Evolutionary conservation across 345 rosid genomes (phyloP), one percentile per base, ranked within the genome.

Genomic region (Salix dunnii): DNA sequence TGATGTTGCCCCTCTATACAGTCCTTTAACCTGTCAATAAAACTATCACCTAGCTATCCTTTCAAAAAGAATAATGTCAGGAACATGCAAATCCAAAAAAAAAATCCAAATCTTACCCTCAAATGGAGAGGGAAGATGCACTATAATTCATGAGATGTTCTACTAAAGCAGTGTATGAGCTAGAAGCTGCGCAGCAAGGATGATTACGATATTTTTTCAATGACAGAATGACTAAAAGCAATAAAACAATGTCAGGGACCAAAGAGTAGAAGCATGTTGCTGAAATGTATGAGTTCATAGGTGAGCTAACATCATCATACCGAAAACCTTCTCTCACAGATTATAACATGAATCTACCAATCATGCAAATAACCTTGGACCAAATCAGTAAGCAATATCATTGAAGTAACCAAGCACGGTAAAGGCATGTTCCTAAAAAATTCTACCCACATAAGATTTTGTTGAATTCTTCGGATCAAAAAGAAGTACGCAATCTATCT

Each of bases 1-100:
- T 3, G 98, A 90, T 42, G 94, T 92, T 67, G 94, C 97, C 73
- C 98, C 99, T 33, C 90, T 90, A 23, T 94, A 94, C 70, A 94
- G 94, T 70, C 98, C 97, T 88, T 79, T 91, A 21, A 96, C 90
- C 97, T 92, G 89, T 70, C 74, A 64, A 84, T 70, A 42, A 42
- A 78, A 77, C 11, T 3, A 70, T 67, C 74, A 67, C 28, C 70
- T 10, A 70, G 65, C 68, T 63, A 31, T 36, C 58, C 51, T 46
- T 18, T 42, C 49, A 31, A 42, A 31, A 30, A 20, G 18, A 28
- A 18, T 49, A 49, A 7, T 28, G 13, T 36, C 21, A 72, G 38
- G 60, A 27, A 8, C 67, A 58, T 12, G 58, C 23, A n/a, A 38
- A 49, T 13, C 30, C 63, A 38, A 21, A 74, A 68, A 27, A 27